Evolutionary conservation across 2,329 filamentous ascomycete genomes (phyloP), one percentile per base, ranked within the genome.

Genomic region (Magnaporthiopsis incrustans): DNA sequence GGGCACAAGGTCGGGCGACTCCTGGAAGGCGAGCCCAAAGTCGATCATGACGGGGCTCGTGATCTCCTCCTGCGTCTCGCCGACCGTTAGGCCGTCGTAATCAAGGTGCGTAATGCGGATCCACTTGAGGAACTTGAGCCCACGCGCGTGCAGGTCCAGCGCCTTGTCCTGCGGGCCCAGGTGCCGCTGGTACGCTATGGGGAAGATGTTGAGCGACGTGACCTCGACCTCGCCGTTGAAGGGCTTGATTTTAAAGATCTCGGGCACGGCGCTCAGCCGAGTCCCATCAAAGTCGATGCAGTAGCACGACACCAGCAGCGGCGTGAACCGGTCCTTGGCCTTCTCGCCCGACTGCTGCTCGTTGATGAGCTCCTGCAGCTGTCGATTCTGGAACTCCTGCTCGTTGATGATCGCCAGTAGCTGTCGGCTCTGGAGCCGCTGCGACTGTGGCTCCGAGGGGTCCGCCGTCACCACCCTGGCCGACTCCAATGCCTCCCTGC

Each of bases 201-300:
- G 77, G 64, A 72, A 79, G 1, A 74, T 71, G 2, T 75, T 72
- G 0, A 79, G 72, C 0, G 73, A 74, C 22, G 73, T 69, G 53
- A 79, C 76, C 3, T 73, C 69, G 22, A 73, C 70, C 66, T 78
- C 76, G 59, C 77, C 77, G 0, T 71, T 68, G 60, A 77, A 80
- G 0, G 70, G 70, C 53, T 73, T 66, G 14, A 79, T 73, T 53
- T 72, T 69, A 38, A 79, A 77, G 35, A 69, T 72, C 61, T 74
- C 73, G 7, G 71, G 73, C 22, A 79, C 76, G 0, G 76, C 73
- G 0, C 77, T 76, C 60, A 74, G 78, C 8, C 69, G 66, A 12
- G 68, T 71, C 0, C 78, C 78, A 15, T 79, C 75, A 64, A 77
- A 74, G 61, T 79, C 77, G 56, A 79, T 75, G 67, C 77, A 77